Evolutionary conservation across 2,329 filamentous ascomycete species (phyloP), one percentile per base, ranked within the genome.

Genomic region (Venturia aucupariae): DNA sequence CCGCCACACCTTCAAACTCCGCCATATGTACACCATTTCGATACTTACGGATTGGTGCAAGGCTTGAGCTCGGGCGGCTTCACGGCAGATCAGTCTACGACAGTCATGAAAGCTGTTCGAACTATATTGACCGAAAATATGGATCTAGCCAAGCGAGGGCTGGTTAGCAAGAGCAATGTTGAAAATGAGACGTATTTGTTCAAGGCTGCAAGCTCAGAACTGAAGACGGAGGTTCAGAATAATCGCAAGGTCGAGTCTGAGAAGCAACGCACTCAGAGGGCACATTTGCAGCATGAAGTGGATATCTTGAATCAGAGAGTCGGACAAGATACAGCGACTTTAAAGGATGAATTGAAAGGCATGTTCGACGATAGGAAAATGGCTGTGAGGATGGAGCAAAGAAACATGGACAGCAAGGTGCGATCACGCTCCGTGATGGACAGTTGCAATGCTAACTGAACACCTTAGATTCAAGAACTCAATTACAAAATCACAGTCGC

Each of bases 311-410:
- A 85, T 64, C 94, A 97, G 78, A 84, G 87, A 60, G 80, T 97
- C 65, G 90, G 86, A 41, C 92, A 97, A 75, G 92, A 97, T 73
- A 81, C 92, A 32, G 78, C 86, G 64, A 88, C 84, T 41, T 79
- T 97, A 66, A 94, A 90, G 70, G 93, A 99, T 72, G 90, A 92
- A 64, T 82, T 97, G n/a, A 91, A 92, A 73, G 93, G 91, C 65
- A 89, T 97, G 82, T 97, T 97, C 74, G 93, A 97, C 72, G 93
- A 99, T 73, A 86, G 95, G 54, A 94, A 93, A 74, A 96, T 97
- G 90, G 85, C 86, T 2, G 92, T 96, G 1, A 81, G 92, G 64
- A 90, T 93, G 75, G 90, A 97, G 74, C 92, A 97, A 76, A 87
- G 92, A 72, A 82, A 82, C 7, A 88, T 90, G 72, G 93, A 97